Evolutionary conservation across 2,329 filamentous ascomycete species (phyloP).

Genomic region (Penicillium polonicum): DNA sequence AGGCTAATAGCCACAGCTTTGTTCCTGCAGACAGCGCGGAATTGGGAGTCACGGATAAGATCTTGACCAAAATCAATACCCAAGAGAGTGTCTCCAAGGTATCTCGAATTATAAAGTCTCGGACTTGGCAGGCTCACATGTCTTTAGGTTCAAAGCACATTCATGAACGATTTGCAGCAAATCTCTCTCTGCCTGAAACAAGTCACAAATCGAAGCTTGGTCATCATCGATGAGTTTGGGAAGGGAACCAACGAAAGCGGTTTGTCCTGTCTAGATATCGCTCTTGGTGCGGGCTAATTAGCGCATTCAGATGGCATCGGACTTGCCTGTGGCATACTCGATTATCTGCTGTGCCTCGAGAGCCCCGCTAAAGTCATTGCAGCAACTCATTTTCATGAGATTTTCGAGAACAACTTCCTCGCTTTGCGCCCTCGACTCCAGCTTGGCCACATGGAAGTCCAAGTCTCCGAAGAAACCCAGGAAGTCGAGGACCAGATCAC

Average conservation of each 20-base stretch:
- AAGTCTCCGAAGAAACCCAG: conserved; percentile 43
- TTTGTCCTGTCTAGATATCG: conserved; percentile 18
- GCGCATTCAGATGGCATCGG: conserved; percentile 58
- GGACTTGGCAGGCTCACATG: not conserved
- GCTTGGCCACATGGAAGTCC: conserved; percentile 61
- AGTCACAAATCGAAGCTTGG: conserved; percentile 71
- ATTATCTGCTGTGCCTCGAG: conserved; percentile 53
- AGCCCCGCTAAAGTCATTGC: conserved; percentile 59
- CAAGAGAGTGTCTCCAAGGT: conserved; percentile 64
- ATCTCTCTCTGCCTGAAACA: conserved; percentile 73
- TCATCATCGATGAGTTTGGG: conserved; percentile 92
- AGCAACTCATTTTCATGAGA: conserved; percentile 63
- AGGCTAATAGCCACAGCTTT: conserved; percentile 56
- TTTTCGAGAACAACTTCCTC: conserved; percentile 55
- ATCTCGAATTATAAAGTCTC: not conserved
- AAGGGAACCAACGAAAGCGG: conserved; percentile 64
- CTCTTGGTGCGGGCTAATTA: conserved; percentile 1
- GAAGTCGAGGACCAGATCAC: conserved; percentile 55
- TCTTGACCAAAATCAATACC: conserved; percentile 81
- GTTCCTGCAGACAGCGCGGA: conserved; percentile 75
- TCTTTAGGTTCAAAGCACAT: conserved; percentile 59
- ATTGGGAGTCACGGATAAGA: conserved; percentile 88
- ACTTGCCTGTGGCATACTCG: conserved; percentile 60
- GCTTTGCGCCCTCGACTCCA: conserved; percentile 46
- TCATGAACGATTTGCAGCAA: conserved; percentile 85